Percentiles rank a stretch among this genome's conserved stretches.
phyloP scores from a whole-genome alignment of 2,329 filamentous ascomycete genomes.

The Ambrosiella xylebori region DNA sequence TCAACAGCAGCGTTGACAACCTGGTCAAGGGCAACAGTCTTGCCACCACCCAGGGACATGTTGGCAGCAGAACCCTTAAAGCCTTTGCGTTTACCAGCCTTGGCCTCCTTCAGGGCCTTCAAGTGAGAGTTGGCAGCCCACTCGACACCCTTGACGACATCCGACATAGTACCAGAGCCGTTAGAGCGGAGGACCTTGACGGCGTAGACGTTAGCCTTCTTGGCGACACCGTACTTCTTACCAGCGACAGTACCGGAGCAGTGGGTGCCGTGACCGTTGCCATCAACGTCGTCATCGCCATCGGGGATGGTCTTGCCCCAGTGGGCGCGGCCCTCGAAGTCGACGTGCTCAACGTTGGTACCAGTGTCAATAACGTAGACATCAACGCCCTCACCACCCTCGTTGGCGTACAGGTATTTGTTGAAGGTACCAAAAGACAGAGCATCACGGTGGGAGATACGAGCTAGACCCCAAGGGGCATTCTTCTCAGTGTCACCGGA shows the following conservation, averaged over 20 bases:
- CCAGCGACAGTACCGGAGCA: slow-evolving; percentile 96
- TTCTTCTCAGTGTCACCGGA: slow-evolving; percentile 62
- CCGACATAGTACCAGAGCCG: slow-evolving; percentile 94
- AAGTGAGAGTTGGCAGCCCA: slow-evolving; percentile 71
- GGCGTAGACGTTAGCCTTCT: slow-evolving; percentile 92
- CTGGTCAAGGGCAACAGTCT: slow-evolving; percentile 77
- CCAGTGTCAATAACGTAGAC: slow-evolving; percentile 98
- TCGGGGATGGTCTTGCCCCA: slow-evolving; percentile 95
- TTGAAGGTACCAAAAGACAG: slow-evolving; percentile 88
- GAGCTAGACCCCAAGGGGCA: slow-evolving; percentile 95
- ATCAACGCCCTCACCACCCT: slow-evolving; percentile 93
- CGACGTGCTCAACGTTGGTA: slow-evolving; percentile 82
- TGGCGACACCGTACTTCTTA: slow-evolving; percentile 98
- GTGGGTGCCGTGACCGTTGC: slow-evolving; percentile 97
- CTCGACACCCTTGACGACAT: slow-evolving; percentile 96
- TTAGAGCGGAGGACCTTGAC: slow-evolving; percentile 98
- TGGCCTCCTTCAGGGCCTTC: slow-evolving; percentile 58
- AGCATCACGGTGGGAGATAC: slow-evolving; percentile 83
- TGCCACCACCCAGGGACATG: slow-evolving; percentile 98
- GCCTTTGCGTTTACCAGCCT: slow-evolving; percentile 79
- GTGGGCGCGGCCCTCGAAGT: slow-evolving; percentile 86
- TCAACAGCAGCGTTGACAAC: slow-evolving; percentile 88
- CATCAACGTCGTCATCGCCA: slow-evolving; percentile 74
- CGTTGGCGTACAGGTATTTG: slow-evolving; percentile 85
- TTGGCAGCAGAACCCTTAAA: slow-evolving; percentile 99